Evolutionary conservation across 495 filamentous ascomycete species (phyloP).

Genomic region (Saxispiralis lemnorum): DNA sequence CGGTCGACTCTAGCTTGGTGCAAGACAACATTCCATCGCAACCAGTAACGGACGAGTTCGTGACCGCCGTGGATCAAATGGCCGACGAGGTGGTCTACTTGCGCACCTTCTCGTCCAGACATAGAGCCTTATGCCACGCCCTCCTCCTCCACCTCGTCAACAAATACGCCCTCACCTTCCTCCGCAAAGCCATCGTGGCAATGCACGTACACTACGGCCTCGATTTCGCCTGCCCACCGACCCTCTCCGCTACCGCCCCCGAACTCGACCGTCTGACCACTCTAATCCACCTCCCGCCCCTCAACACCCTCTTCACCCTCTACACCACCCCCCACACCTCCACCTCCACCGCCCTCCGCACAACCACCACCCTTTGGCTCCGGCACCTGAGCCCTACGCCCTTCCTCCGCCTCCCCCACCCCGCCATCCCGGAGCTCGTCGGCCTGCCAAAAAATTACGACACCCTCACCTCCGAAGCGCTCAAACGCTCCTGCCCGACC

Average conservation of each 20-base stretch:
- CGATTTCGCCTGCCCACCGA: slow-evolving; percentile 61
- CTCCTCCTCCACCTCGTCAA: slow-evolving; percentile 38
- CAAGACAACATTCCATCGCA: background rate
- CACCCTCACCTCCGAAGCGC: slow-evolving; percentile 78
- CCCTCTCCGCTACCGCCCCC: slow-evolving; percentile 41
- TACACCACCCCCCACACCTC: slow-evolving; percentile 11
- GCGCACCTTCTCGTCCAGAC: too few relatives aligned
- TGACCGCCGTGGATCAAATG: too few relatives aligned
- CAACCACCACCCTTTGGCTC: slow-evolving; percentile 56
- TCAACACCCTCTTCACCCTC: slow-evolving; percentile 49
- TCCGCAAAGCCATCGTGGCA: slow-evolving; percentile 70
- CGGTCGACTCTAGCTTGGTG: background rate
- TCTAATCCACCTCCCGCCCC: slow-evolving; percentile 54
- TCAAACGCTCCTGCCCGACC: slow-evolving; percentile 66
- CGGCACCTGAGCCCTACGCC: slow-evolving; percentile 33
- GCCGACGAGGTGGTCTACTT: too few relatives aligned
- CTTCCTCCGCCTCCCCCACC: slow-evolving; percentile 43
- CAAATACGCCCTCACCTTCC: slow-evolving; percentile 74
- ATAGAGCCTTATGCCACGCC: slow-evolving; percentile 10
- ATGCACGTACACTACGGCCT: slow-evolving; percentile 77
- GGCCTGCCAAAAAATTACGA: slow-evolving; percentile 85
- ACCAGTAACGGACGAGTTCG: slow-evolving; percentile 1
- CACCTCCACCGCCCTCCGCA: too few relatives aligned
- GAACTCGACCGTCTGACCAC: slow-evolving; percentile 72
- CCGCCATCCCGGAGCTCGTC: slow-evolving; percentile 81